A percentile compares a stretch with the other conserved stretches of the same genome.
Evolutionary conservation across 108 stramenopile genomes (phyloP).

Genomic region (Cyclotella sp.): DNA sequence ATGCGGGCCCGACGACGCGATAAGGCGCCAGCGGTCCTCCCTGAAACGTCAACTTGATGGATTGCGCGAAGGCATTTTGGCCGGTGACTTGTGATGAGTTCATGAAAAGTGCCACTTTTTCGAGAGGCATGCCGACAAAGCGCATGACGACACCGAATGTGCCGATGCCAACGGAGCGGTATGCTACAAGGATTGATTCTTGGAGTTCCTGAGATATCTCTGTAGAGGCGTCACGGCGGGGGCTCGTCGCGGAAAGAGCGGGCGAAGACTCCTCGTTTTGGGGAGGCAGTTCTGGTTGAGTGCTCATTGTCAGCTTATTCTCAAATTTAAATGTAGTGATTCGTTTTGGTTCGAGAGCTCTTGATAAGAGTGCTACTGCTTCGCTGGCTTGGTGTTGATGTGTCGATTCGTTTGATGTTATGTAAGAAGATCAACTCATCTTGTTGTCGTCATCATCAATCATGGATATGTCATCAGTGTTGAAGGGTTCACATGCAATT

Average conservation of each 20-base stretch:
- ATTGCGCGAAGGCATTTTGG: constrained; percentile 58
- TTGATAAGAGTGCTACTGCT: no score
- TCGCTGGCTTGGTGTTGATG: no score
- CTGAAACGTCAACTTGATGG: constrained; percentile 59
- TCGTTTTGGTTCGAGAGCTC: no score
- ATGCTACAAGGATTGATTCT: constrained; percentile 61
- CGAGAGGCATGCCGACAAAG: constrained; percentile 76
- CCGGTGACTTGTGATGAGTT: constrained; percentile 77
- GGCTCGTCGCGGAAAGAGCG: not conserved
- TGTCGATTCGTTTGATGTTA: no score
- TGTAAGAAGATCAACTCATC: no score
- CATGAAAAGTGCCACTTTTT: constrained; percentile 82
- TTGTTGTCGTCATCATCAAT: no score
- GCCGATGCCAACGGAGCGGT: constrained; percentile 77
- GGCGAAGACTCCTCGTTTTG: not conserved
- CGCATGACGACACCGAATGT: constrained; percentile 73
- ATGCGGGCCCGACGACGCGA: constrained; percentile 70
- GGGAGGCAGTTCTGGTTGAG: no score
- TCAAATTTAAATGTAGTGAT: no score
- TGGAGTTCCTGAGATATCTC: constrained; percentile 31
- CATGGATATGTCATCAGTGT: no score
- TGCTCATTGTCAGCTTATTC: no score
- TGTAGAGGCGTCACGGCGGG: not conserved
- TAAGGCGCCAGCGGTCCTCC: constrained; percentile 69
- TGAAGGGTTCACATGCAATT: no score